These are phyloP conservation scores for Cladophialophora psammophila DNA, from an alignment of 2,329 filamentous ascomycete genomes.

Conservation along the genomic window DNA sequence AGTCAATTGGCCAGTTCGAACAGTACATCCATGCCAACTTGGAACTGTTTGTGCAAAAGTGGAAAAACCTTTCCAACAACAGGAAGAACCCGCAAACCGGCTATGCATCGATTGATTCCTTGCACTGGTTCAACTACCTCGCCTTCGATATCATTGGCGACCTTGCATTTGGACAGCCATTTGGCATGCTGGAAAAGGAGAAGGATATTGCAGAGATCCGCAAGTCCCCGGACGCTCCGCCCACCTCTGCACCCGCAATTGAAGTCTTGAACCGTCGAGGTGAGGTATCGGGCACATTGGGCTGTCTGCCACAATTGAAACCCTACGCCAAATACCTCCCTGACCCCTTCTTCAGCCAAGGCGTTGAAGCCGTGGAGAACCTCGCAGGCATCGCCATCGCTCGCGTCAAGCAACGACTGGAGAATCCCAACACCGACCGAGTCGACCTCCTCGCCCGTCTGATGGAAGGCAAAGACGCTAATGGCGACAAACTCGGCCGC, in stretches of 20 bases:
- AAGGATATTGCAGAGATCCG: constrained; percentile 79
- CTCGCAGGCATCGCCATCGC: constrained; percentile 89
- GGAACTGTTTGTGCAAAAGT: constrained; percentile 73
- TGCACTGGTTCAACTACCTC: constrained; percentile 81
- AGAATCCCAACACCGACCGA: constrained; percentile 67
- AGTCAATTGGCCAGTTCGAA: constrained; percentile 83
- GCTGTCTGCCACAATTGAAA: constrained; percentile 75
- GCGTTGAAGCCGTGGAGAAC: constrained; percentile 76
- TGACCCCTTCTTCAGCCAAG: constrained; percentile 80
- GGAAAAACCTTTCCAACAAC: constrained; percentile 68
- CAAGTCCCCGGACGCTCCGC: constrained; percentile 64
- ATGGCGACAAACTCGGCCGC: constrained; percentile 75
- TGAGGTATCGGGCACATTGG: constrained; percentile 82
- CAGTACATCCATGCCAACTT: constrained; percentile 86
- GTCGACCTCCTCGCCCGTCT: constrained; percentile 82
- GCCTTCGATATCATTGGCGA: constrained; percentile 68
- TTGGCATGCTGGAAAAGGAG: constrained; percentile 81
- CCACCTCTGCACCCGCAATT: constrained; percentile 78
- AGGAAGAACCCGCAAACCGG: constrained; percentile 54
- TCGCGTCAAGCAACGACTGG: constrained; percentile 74
- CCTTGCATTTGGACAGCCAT: constrained; percentile 75
- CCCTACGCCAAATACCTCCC: constrained; percentile 82
- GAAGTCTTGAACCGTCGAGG: constrained; percentile 88
- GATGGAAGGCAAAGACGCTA: constrained; percentile 85
- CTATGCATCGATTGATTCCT: constrained; percentile 72